Base-by-base conservation (phyloP, 140 eudicot genomes). In the Artemisia princeps region DNA sequence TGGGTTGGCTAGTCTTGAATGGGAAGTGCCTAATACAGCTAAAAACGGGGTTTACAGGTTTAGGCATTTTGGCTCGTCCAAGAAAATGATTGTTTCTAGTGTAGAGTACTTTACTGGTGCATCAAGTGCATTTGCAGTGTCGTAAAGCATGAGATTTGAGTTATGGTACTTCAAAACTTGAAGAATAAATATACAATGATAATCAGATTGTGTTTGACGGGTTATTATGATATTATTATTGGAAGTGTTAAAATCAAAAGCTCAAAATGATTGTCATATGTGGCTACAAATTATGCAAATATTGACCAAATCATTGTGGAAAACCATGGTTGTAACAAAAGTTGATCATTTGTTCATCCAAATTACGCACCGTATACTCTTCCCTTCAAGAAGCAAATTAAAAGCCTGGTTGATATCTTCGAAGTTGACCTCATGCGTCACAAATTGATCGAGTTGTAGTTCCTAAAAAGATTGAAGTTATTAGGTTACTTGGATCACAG, bases 21-120 rank as follows among this genome's bases (percentile, higher is more conserved):
- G 95, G 95, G 76, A 77, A 70, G 81, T 87, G 67, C 88, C 86
- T 2, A 58, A 77, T 13, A 70, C 84, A 30, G 88, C 79, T 42
- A 52, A 33, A 12, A 62, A 74, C 0, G 88, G 95, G 64, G 84
- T 87, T 3, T 87, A 87, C 70, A 72, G 95, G 45, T 68, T 87
- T 4, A 81, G 91, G 71, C 95, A 87, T 60, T 84, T 76, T 53
- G 88, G 91, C 4, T 81, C 95, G 10, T 78, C 67, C 22, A 86
- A 74, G 84, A 75, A 65, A 54, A 78, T 75, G 1, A 71, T 30
- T 22, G 77, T 45, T 14, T 74, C 85, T 42, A 33, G 73, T 2
- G 55, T 13, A 0, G 62, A 51, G 14, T 81, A 86, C 48, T 86
- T 81, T 64, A 84, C 90, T 2, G 95, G 95, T 22, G 87, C 95